Conservation (phyloP, 1,284 basidiomycete species). For the Heterobasidion irregulare region DNA sequence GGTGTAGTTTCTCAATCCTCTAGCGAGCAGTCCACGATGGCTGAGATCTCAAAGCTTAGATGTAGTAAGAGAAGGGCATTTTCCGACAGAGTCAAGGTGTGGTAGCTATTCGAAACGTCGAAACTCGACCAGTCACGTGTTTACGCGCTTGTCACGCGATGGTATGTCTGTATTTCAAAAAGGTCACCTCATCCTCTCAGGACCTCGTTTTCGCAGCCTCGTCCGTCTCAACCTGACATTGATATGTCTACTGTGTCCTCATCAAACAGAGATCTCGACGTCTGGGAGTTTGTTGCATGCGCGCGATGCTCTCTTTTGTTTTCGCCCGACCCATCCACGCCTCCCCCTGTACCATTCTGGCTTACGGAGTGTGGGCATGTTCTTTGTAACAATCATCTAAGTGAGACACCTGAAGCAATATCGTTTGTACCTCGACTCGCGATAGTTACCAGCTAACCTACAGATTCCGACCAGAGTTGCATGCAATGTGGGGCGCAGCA, state of each 20-base stretch:
- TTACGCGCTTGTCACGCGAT: too few species aligned
- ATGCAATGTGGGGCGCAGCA: conserved; percentile 48
- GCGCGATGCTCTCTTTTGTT: conserved; percentile 61
- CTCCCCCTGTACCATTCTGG: conserved; percentile 67
- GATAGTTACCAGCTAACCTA: not conserved
- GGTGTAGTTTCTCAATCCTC: too few species aligned
- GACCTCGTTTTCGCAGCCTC: too few species aligned
- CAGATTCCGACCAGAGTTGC: conserved; percentile 68
- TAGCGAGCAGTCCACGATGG: too few species aligned
- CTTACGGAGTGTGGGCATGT: conserved; percentile 79
- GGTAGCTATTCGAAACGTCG: too few species aligned
- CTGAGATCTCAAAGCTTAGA: too few species aligned
- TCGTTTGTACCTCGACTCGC: conserved; percentile 4
- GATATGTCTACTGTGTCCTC: conserved; percentile 14
- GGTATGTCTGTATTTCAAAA: too few species aligned
- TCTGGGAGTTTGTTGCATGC: conserved; percentile 75
- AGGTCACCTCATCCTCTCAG: too few species aligned
- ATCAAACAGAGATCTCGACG: conserved; percentile 39
- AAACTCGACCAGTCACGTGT: too few species aligned
- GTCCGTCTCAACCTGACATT: not conserved
- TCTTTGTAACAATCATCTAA: conserved; percentile 73
- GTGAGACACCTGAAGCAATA: conserved; percentile 32
- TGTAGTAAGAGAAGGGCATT: too few species aligned
- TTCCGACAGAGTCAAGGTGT: too few species aligned
- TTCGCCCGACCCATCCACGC: conserved; percentile 32